These are phyloP conservation scores for Diaporthe nobilis DNA, from an alignment of 2,329 filamentous ascomycete species.

Conservation along the genomic window DNA sequence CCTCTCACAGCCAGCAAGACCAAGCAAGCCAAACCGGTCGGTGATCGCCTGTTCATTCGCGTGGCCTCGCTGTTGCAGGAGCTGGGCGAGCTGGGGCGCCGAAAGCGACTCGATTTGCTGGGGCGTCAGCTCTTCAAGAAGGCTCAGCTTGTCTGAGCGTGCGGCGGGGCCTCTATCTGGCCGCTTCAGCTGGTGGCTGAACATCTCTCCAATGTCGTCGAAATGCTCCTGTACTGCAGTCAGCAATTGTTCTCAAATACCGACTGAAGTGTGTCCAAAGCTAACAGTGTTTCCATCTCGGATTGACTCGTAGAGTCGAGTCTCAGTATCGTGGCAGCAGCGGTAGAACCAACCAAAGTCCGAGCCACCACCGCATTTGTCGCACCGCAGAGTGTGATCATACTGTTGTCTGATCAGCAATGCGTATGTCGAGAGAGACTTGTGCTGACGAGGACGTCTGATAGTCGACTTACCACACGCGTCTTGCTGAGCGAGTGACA, in stretches of 20 bases:
- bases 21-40: conserved; percentile 23
- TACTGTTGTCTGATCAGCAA: conserved; percentile 77
- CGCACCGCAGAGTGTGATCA: conserved; percentile 66
- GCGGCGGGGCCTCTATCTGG: conserved; percentile 57
- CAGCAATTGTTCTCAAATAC: conserved; percentile 45
- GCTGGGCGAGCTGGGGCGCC: conserved; percentile 60
- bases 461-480: conserved; percentile 35
- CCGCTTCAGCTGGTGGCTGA: conserved; percentile 52
- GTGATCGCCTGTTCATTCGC: conserved; percentile 42
- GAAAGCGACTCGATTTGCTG: conserved; percentile 61
- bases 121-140: conserved; percentile 60
- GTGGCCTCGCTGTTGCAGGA: conserved; percentile 66
- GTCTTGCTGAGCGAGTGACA: conserved; percentile 38
- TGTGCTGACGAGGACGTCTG: not conserved
- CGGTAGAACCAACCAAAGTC: conserved; percentile 80
- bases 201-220: conserved; percentile 52
- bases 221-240: conserved; percentile 47
- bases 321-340: conserved; percentile 76
- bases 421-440: conserved; percentile 37
- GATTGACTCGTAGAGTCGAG: conserved; percentile 54
- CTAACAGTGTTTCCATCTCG: conserved; percentile 40
- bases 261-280: conserved; percentile 34
- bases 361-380: conserved; percentile 68
- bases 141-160: conserved; percentile 59
- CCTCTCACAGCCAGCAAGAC: conserved; percentile 10